Base-by-base conservation (phyloP, 495 filamentous ascomycete species). In the Friedmanniomyces simplex region DNA sequence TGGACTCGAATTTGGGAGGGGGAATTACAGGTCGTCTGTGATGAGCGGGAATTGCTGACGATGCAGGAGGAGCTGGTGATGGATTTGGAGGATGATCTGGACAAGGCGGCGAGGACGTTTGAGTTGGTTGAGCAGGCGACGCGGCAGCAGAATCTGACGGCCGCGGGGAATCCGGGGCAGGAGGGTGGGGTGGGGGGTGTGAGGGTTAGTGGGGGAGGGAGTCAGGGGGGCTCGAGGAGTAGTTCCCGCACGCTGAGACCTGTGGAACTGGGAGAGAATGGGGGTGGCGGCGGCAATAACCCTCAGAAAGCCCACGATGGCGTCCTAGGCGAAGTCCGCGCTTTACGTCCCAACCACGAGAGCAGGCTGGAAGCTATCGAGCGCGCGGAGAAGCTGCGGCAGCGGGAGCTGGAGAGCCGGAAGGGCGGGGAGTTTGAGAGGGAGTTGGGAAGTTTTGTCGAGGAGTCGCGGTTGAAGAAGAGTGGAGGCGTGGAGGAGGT, bases 1-100 rank as follows among this genome's bases (percentile, higher is more conserved):
- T 99, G 93, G 89, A 94, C 87, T 24, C 95, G 95, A 77, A 93
- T 97, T 58, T 97, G 94, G 93, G 90, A 96, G 78, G 87, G 89
- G 71, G 90, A 97, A 65, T 75, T 99, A 47, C 84, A 95, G 69
- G 78, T 89, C 48, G 93, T 99, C 14, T 97, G 91, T 72, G 88
- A 91, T 61, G 94, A 96, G 60, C 83, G 90, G 64, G 91, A 97
- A 66, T 82, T 95, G 65, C 79, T 97, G 52, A 93, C 88, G 18
- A 84, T 96, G 75, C 88, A 94, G 71, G 93, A 99, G 70, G 93
- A 95, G 42, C 79, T 97, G 22, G 86, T 87, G 55, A 82, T 89
- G 11, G 93, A 99, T 73, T 71, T 99, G 47, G 82, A 94, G 60
- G 90, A 96, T 59, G 93, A 99, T 72, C 75, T 99, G 32, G 93